Evolutionary conservation across 192 early-diverging fungal species (phyloP), one percentile per base, ranked within the genome.

Genomic region (Obelidium mucronatum): DNA sequence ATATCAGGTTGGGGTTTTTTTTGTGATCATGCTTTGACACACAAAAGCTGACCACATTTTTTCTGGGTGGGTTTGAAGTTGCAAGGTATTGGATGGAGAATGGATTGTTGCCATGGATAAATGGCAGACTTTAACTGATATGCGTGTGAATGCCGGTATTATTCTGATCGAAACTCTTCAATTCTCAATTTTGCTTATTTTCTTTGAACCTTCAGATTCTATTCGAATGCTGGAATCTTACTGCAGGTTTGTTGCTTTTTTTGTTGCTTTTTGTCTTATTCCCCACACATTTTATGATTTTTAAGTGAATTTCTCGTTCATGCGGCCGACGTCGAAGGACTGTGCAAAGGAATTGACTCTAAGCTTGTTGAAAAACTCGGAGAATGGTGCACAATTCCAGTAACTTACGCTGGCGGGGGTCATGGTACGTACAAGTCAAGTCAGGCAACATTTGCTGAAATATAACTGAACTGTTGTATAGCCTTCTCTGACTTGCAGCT

Each of bases 41-140:
- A 78, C 31, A 64, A 19, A 44, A 13, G 17, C 34, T 17, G 28
- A 19, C 37, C 69, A 34, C 13, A 42, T 11, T 3, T 33, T n/a
- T 48, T 36, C 1, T 60, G n/a, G n/a, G n/a, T n/a, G n/a, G n/a
- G n/a, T n/a, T n/a, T n/a, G n/a, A 13, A 95, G 96, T 81, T 97
- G 96, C 79, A 83, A 94, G 44, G 82, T 88, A 22, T 61, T 77
- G 13, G 91, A 79, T 5, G 82, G 82, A 59, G 87, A 90, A 44
- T 99, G 96, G 97, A 80, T 94, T 2, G 95, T 99, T 17, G 96
- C 97, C 2, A 99, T 97, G 96, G 89, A 99, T 80, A 93, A 96
- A 75, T 99, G 97, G 97, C 96, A 98, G 81, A 96, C 93, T 1
- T 84, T 93, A 67, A 98, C 97, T 8, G 93, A 97, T 73, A 93